A percentile compares a stretch with the other conserved stretches of the same genome.
Conservation (phyloP, 2,329 filamentous ascomycete species). For the Verruconis gallopava region DNA sequence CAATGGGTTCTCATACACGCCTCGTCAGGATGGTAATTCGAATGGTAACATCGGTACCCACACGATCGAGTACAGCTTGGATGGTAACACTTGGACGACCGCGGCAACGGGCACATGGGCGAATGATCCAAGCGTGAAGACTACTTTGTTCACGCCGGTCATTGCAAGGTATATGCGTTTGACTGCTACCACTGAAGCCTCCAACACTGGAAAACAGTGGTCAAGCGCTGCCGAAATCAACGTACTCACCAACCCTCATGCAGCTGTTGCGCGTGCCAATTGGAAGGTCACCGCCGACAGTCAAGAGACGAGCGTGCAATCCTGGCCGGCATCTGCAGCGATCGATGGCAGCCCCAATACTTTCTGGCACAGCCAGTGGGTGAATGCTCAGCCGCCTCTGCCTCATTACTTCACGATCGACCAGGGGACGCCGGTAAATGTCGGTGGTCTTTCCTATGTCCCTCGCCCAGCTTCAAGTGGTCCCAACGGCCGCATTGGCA, state of each 20-base stretch:
- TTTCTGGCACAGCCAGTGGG: neutral
- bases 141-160: conserved; percentile 15
- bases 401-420: conserved; percentile 17
- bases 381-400: conserved; percentile 6
- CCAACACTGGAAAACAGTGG: conserved; percentile 14
- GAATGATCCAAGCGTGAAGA: conserved; percentile 17
- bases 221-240: conserved; percentile 18
- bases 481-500: conserved; percentile 15
- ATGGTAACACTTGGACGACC: conserved; percentile 18
- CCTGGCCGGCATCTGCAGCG: neutral
- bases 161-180: conserved; percentile 17
- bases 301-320: neutral
- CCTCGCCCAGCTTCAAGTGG: conserved; percentile 9
- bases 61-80: conserved; percentile 19
- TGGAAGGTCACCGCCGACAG: conserved; percentile 1
- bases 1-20: conserved; percentile 21
- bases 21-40: conserved; percentile 20
- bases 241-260: conserved; percentile 13
- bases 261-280: neutral
- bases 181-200: conserved; percentile 18
- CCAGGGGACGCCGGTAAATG: conserved; percentile 11
- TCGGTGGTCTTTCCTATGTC: conserved; percentile 13
- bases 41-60: conserved; percentile 27
- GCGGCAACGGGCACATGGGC: conserved; percentile 18
- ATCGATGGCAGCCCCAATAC: neutral